Evolutionary conservation across 1,284 basidiomycete genomes (phyloP).

Genomic region (Ganoderma resinaceum): DNA sequence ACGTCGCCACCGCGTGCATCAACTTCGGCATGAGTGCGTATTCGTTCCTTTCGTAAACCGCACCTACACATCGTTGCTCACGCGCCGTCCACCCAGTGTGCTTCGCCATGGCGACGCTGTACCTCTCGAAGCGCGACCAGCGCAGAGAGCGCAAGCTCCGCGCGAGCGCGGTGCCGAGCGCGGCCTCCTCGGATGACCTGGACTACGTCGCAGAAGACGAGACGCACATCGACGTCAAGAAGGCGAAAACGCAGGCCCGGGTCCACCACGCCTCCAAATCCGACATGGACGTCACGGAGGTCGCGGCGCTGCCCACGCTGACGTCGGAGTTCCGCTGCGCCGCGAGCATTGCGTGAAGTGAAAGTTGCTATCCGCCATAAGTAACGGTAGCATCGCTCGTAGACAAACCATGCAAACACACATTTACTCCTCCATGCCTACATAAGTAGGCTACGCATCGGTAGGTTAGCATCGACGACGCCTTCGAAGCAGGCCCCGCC

Average conservation of each 20-base stretch:
- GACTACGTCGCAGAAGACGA: constrained; percentile 22
- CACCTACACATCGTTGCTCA: not conserved
- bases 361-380: not conserved
- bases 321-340: constrained; percentile 14
- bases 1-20: constrained; percentile 45
- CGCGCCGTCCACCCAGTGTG: constrained; percentile 30
- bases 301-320: constrained; percentile 11
- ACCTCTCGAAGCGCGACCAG: constrained; percentile 40
- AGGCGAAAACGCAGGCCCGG: not conserved
- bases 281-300: not conserved
- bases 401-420: no score
- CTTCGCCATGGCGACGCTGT: constrained; percentile 39
- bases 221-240: constrained; percentile 21
- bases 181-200: constrained; percentile 18
- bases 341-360: not conserved
- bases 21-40: constrained; percentile 44
- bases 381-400: not conserved
- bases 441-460: no score
- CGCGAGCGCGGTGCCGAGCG: constrained; percentile 14
- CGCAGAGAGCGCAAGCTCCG: constrained; percentile 25
- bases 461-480: not conserved
- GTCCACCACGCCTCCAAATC: not conserved
- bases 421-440: not conserved
- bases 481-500: no score
- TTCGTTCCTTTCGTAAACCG: not conserved